Base-by-base conservation (phyloP, 202 grass and related monocot species). In the Hordeum pubiflorum region DNA sequence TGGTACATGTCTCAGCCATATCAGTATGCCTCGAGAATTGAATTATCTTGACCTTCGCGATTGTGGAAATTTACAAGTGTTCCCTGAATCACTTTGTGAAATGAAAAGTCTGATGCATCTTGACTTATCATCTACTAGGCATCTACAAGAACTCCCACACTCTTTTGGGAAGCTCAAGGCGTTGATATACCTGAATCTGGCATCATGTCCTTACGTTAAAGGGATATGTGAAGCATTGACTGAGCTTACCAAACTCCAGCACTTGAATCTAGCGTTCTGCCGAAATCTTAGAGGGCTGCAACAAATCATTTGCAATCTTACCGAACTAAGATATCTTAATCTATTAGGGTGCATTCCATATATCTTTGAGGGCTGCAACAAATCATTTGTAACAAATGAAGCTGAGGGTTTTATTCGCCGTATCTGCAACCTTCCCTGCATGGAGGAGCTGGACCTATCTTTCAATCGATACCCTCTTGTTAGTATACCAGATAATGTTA, bases 171-270 rank as follows among this genome's bases (percentile, higher is more conserved):
- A 41, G 4, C n/a, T 69, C 37, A 69, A 7, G 17, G 31, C 12
- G 2, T 69, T 68, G 65, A 4, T 41, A 12, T 12, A 69, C 40
- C 3, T 69, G 0, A 10, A 69, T 6, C 22, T 69, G 11, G 22
- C 34, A 33, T 0, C 0, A 0, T 18, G 14, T 8, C 0, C 0
- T 27, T 0, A 0, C 24, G 10, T 27, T 60, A 26, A 10, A 13
- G 58, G 23, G 26, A 26, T 60, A 60, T 10, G 4, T 5, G 0
- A 60, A 27, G 1, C 23, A 13, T 60, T 60, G 23, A 5, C 4
- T 27, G 58, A 5, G 22, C 58, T 60, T 12, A 14, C 58, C 58
- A 60, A 60, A 60, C 58, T 60, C 23, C 23, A 60, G 12, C 23
- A 27, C 12, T 26, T 27, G 23, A 6, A 20, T 12, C 24, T 60